These are phyloP conservation scores for Spinellus fusiger DNA, from an alignment of 192 early-diverging fungal genomes.

Conservation along the genomic window DNA sequence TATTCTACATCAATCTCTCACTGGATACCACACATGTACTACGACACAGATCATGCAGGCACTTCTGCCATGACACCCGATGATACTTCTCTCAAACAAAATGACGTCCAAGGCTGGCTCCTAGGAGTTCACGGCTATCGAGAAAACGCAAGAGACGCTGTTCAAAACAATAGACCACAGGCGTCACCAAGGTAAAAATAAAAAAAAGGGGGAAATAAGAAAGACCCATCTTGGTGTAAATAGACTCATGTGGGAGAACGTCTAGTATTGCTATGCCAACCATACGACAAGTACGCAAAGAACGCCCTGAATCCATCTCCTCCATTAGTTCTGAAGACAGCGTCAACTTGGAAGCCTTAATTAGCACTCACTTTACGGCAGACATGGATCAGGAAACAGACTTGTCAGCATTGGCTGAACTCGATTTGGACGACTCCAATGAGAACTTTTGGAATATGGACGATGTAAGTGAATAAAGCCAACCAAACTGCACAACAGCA, in stretches of 20 bases:
- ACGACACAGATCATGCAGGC: background rate
- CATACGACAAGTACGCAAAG: background rate
- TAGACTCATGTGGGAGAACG: background rate
- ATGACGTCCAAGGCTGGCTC: slow-evolving; percentile 10
- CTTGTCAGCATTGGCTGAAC: slow-evolving; percentile 16
- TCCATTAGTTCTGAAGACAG: slow-evolving; percentile 19
- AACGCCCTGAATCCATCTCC: background rate
- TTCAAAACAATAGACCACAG: too few species aligned
- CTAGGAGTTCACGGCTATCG: slow-evolving; percentile 5
- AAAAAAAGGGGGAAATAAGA: background rate
- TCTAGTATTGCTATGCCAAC: background rate
- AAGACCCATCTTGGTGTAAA: background rate
- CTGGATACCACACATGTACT: too few species aligned
- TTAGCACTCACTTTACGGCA: slow-evolving; percentile 10
- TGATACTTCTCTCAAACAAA: background rate
- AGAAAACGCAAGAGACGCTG: background rate
- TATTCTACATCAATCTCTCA: too few species aligned
- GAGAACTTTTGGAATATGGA: slow-evolving; percentile 32
- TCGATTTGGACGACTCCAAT: slow-evolving; percentile 27
- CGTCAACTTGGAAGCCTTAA: slow-evolving; percentile 19
- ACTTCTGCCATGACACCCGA: background rate
- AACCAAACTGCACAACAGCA: background rate
- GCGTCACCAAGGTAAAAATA: background rate
- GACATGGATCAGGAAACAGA: slow-evolving; percentile 27
- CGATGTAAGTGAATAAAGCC: slow-evolving; percentile 1